These are phyloP conservation scores for Solanum neorickii DNA, from an alignment of 257 asterid species.

Conservation along the genomic window DNA sequence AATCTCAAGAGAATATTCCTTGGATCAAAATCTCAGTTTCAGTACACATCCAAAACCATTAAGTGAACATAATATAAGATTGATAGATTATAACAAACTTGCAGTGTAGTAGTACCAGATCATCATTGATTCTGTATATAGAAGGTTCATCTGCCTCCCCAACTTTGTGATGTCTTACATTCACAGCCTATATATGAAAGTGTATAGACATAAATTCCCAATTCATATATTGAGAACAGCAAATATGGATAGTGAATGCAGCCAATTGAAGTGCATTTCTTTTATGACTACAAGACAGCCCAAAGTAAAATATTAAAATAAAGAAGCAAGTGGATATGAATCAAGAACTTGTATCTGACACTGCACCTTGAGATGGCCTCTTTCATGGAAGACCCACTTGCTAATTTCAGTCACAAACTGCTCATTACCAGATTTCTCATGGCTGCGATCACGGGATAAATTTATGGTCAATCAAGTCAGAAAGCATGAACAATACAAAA, in stretches of 20 bases:
- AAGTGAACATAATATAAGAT: background rate
- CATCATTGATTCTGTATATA: constrained; percentile 72
- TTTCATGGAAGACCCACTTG: constrained; percentile 90
- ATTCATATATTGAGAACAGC: background rate
- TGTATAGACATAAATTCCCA: background rate
- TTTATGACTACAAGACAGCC: background rate
- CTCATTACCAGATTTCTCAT: constrained; percentile 69
- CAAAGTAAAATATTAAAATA: background rate
- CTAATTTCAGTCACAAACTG: constrained; percentile 63
- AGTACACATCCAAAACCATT: background rate
- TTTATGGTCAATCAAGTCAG: background rate
- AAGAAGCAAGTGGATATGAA: background rate
- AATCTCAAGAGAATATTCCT: constrained; percentile 71
- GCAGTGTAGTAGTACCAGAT: constrained; percentile 43
- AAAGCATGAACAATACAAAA: background rate
- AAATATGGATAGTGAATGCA: background rate
- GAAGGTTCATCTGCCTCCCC: constrained; percentile 68
- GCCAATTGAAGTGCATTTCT: background rate
- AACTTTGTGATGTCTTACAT: constrained; percentile 63
- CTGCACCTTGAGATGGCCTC: constrained; percentile 80
- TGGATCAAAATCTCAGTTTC: background rate
- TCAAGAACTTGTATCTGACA: background rate
- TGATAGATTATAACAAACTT: background rate
- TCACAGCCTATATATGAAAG: constrained; percentile 42
- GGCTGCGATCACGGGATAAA: constrained; percentile 28